These are phyloP conservation scores for Arachis stenosperma DNA, from an alignment of 306 rosid genomes.

Conservation along the genomic window DNA sequence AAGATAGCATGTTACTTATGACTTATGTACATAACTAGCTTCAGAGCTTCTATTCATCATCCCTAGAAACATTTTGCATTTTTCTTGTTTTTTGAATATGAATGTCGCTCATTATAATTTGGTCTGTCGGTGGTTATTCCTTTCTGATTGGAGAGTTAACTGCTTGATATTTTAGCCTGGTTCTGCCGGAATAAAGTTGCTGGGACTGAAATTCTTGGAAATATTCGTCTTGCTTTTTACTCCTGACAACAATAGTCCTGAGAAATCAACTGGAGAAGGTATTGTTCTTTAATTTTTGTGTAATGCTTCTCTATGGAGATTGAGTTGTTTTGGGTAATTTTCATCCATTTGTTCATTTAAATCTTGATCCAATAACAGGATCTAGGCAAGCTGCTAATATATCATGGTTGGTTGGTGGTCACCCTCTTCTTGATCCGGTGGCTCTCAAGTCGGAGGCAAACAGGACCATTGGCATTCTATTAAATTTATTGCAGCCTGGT, in stretches of 20 bases:
- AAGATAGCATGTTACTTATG: neutral
- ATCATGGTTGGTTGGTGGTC: conserved; percentile 81
- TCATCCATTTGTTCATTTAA: conserved; percentile 33
- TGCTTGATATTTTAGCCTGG: conserved; percentile 80
- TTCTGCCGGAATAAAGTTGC: conserved; percentile 66
- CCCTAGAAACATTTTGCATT: conserved; percentile 1
- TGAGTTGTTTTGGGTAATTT: conserved; percentile 27
- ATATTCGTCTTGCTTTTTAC: conserved; percentile 78
- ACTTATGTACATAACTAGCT: neutral
- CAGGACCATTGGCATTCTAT: conserved; percentile 70
- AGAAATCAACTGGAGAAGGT: conserved; percentile 71
- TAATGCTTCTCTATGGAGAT: conserved; percentile 13
- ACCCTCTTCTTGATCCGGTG: conserved; percentile 79
- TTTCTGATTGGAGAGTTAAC: conserved; percentile 45
- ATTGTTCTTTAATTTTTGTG: conserved; percentile 41
- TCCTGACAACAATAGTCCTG: conserved; percentile 61
- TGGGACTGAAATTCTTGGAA: conserved; percentile 92
- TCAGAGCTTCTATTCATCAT: neutral
- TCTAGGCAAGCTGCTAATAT: conserved; percentile 63
- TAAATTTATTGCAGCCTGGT: conserved; percentile 75
- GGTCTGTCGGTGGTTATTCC: conserved; percentile 15
- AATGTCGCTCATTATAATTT: conserved; percentile 21
- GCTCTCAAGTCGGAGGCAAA: conserved; percentile 81
- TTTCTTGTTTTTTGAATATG: conserved; percentile 11
- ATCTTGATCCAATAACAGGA: conserved; percentile 49